Conservation (phyloP, 2,329 filamentous ascomycete genomes). For the Fusarium oligoseptatum region DNA sequence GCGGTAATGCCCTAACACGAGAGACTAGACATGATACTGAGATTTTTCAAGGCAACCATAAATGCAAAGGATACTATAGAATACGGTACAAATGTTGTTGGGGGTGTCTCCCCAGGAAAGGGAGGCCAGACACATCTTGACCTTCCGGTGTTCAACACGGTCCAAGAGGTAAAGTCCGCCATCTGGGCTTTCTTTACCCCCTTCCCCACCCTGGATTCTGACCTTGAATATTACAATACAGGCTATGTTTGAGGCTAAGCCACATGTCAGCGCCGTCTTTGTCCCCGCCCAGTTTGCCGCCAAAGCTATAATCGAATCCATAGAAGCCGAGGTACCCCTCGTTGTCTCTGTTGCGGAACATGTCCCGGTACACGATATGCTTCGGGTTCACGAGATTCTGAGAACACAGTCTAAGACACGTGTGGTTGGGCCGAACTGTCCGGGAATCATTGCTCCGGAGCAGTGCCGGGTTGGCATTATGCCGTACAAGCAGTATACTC, state of each 20-base stretch:
- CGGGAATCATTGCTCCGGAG: constrained; percentile 82
- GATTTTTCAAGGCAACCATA: constrained; percentile 49
- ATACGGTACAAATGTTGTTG: constrained; percentile 55
- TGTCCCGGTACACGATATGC: constrained; percentile 82
- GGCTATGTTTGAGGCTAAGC: constrained; percentile 55
- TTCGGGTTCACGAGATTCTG: constrained; percentile 77
- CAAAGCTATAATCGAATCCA: constrained; percentile 78
- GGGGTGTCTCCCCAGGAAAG: constrained; percentile 55
- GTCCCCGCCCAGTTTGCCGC: constrained; percentile 77
- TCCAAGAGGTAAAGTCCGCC: constrained; percentile 45
- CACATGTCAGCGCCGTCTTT: constrained; percentile 80
- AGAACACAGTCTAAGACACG: constrained; percentile 78
- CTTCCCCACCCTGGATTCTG: too few species aligned
- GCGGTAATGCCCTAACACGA: constrained; percentile 44
- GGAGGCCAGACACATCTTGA: constrained; percentile 50
- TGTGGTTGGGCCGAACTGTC: constrained; percentile 84
- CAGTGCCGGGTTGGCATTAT: constrained; percentile 68
- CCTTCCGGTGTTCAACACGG: constrained; percentile 54
- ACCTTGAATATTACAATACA: too few species aligned
- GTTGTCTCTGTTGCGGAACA: constrained; percentile 86
- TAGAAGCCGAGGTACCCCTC: constrained; percentile 82
- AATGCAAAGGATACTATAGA: constrained; percentile 56
- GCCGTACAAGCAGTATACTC: constrained; percentile 57
- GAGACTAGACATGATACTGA: too few species aligned
- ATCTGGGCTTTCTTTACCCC: too few species aligned